phyloP scores from a whole-genome alignment of 768 basidiomycete genomes.

The Serendipita indica region DNA sequence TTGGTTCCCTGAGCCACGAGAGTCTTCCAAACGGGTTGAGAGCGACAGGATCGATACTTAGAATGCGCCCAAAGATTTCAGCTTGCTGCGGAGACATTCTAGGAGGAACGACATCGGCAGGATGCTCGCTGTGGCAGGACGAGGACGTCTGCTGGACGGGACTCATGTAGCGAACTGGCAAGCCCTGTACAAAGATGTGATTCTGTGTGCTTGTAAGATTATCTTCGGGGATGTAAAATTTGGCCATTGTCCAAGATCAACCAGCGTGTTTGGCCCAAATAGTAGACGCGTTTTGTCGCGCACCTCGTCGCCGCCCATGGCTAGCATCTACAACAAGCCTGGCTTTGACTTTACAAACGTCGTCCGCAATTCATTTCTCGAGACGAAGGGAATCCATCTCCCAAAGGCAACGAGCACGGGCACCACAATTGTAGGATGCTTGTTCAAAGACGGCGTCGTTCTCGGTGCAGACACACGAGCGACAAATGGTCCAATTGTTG shows the following conservation, averaged over 20 bases:
- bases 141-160: not conserved
- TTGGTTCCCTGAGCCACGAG: not conserved
- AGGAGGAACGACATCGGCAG: not conserved
- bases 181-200: too few species aligned
- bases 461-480: constrained; percentile 95
- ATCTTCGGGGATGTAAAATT: not conserved
- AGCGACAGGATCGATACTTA: not conserved
- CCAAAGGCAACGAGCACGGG: constrained; percentile 86
- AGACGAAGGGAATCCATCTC: constrained; percentile 50
- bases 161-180: too few species aligned
- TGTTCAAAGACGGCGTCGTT: constrained; percentile 84
- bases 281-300: constrained; percentile 3
- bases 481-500: constrained; percentile 85
- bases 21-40: not conserved
- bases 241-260: not conserved
- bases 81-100: not conserved
- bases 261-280: not conserved
- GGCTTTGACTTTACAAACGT: constrained; percentile 8
- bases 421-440: constrained; percentile 94
- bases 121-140: not conserved
- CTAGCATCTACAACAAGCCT: constrained; percentile 1
- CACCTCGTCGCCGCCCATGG: not conserved
- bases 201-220: not conserved
- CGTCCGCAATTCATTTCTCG: constrained; percentile 50
- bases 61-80: not conserved